A percentile compares a stretch with the other conserved stretches of the same genome.
Conservation (phyloP, 768 basidiomycete species). For the Collybia sordida region DNA sequence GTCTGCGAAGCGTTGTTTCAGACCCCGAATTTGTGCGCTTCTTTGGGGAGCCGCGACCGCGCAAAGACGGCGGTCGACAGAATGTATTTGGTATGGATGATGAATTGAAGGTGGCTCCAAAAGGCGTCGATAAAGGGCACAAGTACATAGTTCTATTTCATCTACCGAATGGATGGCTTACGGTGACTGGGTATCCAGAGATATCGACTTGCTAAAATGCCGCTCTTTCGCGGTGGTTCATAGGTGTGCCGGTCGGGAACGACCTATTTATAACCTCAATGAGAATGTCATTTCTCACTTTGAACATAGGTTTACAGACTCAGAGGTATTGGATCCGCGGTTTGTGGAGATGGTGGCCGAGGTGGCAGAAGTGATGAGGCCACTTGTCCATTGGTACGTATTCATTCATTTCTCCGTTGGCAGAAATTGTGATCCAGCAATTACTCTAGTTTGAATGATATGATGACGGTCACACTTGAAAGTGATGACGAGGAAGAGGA, state of each 20-base stretch:
- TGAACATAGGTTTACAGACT: conserved; percentile 64
- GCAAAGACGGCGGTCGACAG: conserved; percentile 59
- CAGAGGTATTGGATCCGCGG: conserved; percentile 62
- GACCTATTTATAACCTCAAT: conserved; percentile 20
- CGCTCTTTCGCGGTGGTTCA: conserved; percentile 73
- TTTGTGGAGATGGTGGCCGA: conserved; percentile 65
- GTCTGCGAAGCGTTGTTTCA: conserved; percentile 67
- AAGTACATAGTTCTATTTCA: conserved; percentile 38
- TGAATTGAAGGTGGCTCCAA: conserved; percentile 88
- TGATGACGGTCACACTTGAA: conserved; percentile 56
- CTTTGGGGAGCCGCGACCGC: conserved; percentile 71
- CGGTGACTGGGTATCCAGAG: conserved; percentile 38
- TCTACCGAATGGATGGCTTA: not conserved
- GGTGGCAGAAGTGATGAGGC: conserved; percentile 56
- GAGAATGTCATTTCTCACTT: not conserved
- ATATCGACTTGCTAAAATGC: conserved; percentile 90
- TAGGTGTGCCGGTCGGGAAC: conserved; percentile 35
- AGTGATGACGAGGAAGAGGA: conserved; percentile 25
- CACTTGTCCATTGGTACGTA: conserved; percentile 78
- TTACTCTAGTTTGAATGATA: conserved; percentile 58
- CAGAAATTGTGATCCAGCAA: not conserved
- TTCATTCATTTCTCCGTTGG: not conserved
- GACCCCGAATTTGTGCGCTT: conserved; percentile 67
- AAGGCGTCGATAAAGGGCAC: conserved; percentile 84
- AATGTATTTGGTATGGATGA: conserved; percentile 89